Evolutionary conservation across 2,329 filamentous ascomycete species (phyloP).

Genomic region (Parastagonospora nodorum): DNA sequence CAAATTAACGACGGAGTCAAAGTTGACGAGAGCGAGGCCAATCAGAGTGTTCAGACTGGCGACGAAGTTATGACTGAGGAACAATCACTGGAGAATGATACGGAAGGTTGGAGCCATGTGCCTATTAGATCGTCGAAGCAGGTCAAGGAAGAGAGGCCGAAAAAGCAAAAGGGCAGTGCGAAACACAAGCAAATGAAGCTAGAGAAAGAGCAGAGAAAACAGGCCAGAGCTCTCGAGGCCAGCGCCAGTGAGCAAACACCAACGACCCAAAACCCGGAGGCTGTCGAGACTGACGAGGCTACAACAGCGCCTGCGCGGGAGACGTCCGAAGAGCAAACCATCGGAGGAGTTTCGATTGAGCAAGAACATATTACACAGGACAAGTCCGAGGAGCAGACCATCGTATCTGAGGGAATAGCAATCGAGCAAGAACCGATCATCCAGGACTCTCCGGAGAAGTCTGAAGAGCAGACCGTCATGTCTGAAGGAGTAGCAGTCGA

Average conservation of each 20-base stretch:
- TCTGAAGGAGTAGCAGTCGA: not conserved
- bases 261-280: not conserved
- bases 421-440: not conserved
- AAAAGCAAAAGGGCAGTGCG: not conserved
- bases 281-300: not conserved
- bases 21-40: too few relatives aligned
- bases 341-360: not conserved
- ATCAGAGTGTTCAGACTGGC: too few relatives aligned
- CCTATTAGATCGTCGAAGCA: not conserved
- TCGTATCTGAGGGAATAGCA: not conserved
- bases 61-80: not conserved
- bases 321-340: conserved; percentile 4
- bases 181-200: conserved; percentile 9
- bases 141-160: not conserved
- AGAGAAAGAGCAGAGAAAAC: conserved; percentile 26
- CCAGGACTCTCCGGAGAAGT: not conserved
- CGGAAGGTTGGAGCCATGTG: not conserved
- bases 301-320: not conserved
- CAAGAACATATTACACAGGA: too few relatives aligned
- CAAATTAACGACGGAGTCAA: too few relatives aligned
- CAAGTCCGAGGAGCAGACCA: not conserved
- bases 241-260: conserved; percentile 10
- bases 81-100: not conserved
- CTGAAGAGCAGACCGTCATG: not conserved
- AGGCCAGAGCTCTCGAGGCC: conserved; percentile 35